Base-by-base conservation (phyloP, 441 rosid genomes). In the Arabidopsis hybrid region DNA sequence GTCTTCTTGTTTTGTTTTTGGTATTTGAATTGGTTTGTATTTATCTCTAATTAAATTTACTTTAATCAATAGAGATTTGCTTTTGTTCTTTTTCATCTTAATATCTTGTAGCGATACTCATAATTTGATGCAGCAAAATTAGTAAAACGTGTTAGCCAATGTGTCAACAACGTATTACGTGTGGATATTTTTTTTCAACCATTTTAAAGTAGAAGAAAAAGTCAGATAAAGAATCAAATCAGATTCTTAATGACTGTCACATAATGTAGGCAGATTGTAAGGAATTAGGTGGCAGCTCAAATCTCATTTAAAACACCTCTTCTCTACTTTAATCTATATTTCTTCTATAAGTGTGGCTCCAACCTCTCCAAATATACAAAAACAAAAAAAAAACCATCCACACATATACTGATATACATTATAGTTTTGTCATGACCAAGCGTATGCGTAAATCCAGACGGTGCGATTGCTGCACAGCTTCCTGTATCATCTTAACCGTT, bases 211-310 rank as follows among this genome's bases (percentile, higher is more conserved):
- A 11, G 0, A 65, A 58, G 65, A 69, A 46, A 36, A 43, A 52
- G 78, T 75, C 73, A 53, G 47, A 14, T 13, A 16, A 34, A 4
- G 31, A 47, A 64, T 36, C 32, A 36, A 45, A 65, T 47, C 66
- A 13, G 56, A 39, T 34, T 50, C 0, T 8, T 60, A 50, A 18
- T 31, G 59, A 74, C 31, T 51, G 9, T 12, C 52, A 18, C 42
- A 52, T 32, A 51, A 60, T 68, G 32, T 13, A 55, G 65, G 46
- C 46, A 69, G 70, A 55, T 62, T 11, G 60, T 46, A 29, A 62
- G 52, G 70, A 75, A 46, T 32, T 75, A 6, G 79, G 62, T 75
- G 60, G 79, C 4, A 69, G 79, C 31, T 56, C 11, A 39, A 29
- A 35, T 13, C 52, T 39, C 75, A 76, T 62, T 76, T 8, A 69